These are phyloP conservation scores for Rubus idaeus DNA, from an alignment of 306 rosid genomes.

Conservation along the genomic window DNA sequence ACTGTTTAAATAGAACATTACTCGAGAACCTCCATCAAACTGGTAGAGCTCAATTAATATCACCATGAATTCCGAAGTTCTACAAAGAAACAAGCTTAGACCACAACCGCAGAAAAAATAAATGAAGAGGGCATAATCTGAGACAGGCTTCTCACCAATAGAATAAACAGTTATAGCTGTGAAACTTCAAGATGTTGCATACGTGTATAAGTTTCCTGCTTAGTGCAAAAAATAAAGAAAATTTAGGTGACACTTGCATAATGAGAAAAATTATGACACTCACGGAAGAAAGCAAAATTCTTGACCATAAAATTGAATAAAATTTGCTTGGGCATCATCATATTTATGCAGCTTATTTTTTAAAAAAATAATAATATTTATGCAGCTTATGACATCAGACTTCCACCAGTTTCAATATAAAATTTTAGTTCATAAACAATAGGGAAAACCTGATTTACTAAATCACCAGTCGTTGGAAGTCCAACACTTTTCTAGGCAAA, in stretches of 20 bases:
- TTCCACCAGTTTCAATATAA: background rate
- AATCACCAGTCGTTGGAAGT: background rate
- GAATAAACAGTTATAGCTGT: slow-evolving; percentile 29
- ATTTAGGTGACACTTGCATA: slow-evolving; percentile 11
- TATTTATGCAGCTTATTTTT: background rate
- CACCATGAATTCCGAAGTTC: slow-evolving; percentile 39
- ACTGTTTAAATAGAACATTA: slow-evolving; percentile 35
- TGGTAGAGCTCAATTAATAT: slow-evolving; percentile 38
- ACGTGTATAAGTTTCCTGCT: slow-evolving; percentile 80
- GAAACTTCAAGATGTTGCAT: slow-evolving; percentile 72
- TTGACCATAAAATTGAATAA: background rate
- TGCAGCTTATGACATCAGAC: background rate
- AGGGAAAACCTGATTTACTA: background rate
- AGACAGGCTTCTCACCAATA: slow-evolving; percentile 46
- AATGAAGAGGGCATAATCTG: slow-evolving; percentile 14
- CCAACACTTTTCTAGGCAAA: background rate
- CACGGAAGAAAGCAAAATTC: slow-evolving; percentile 3
- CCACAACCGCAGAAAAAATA: slow-evolving; percentile 20
- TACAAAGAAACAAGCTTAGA: slow-evolving; percentile 19
- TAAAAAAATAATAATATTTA: too few species aligned
- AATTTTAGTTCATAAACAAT: background rate
- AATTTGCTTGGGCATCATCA: background rate
- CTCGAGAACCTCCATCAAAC: slow-evolving; percentile 39
- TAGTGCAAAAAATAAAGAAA: background rate
- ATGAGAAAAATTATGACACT: slow-evolving; percentile 9